Evolutionary conservation across 1,284 basidiomycete species (phyloP).

Genomic region (Trichosporon sp.): DNA sequence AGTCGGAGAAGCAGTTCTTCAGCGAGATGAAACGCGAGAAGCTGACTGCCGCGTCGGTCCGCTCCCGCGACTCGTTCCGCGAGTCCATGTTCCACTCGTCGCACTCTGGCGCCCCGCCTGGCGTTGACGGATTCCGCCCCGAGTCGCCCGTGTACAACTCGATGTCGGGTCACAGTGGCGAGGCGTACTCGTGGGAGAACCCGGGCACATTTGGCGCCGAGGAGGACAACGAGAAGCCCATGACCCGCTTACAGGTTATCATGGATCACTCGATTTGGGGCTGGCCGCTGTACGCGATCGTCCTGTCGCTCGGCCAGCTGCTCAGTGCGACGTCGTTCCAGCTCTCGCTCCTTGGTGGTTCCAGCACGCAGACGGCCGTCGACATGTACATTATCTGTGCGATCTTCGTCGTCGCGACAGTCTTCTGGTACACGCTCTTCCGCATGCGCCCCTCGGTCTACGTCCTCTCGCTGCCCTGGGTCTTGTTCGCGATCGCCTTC

Average conservation of each 20-base stretch:
- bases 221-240: conserved; percentile 62
- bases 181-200: conserved; percentile 31
- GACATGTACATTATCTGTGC: conserved; percentile 87
- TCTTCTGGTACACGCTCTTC: conserved; percentile 89
- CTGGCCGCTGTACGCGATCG: conserved; percentile 87
- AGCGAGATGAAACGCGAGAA: conserved; percentile 84
- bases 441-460: conserved; percentile 83
- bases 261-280: conserved; percentile 74
- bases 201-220: conserved; percentile 57
- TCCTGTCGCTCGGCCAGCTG: conserved; percentile 80
- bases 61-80: conserved; percentile 71
- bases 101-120: conserved; percentile 57
- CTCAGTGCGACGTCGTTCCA: conserved; percentile 78
- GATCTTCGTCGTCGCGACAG: conserved; percentile 78
- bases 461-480: conserved; percentile 80
- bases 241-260: conserved; percentile 78
- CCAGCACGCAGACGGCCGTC: conserved; percentile 75
- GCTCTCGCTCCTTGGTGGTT: conserved; percentile 81
- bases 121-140: conserved; percentile 71
- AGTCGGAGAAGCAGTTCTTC: conserved; percentile 90
- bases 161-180: conserved; percentile 49
- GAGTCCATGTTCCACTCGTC: conserved; percentile 25
- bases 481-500: conserved; percentile 85
- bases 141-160: conserved; percentile 58
- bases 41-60: conserved; percentile 50